Evolutionary conservation across 441 rosid species (phyloP), one percentile per base, ranked within the genome.

Genomic region (Hypseocharis bilobata): DNA sequence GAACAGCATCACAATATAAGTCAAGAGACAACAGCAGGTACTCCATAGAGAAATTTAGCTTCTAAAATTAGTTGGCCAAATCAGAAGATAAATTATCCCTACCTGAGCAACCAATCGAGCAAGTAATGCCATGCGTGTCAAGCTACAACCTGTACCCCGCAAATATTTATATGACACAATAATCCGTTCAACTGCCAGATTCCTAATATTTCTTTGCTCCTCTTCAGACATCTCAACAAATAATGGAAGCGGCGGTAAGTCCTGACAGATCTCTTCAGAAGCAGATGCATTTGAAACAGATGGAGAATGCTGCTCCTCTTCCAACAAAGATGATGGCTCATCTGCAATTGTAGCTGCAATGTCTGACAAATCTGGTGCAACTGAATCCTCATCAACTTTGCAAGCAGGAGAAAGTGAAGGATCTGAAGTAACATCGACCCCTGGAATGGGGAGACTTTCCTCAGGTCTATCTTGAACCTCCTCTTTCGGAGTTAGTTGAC

Each of bases 81-180:
- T 22, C 63, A 75, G 26, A 56, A 34, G 49, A 55, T 16, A 62
- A 29, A 66, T 61, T 29, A 55, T 38, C 64, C 72, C 70, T 77
- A 88, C 99, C 95, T 87, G 89, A 73, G 96, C 91, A 72, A 84
- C 85, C 77, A 95, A 80, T 62, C 97, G 87, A 66, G 99, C 85
- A 80, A 95, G 87, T 73, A 95, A 77, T 34, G 85, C 83, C 87
- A 88, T 86, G 65, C 84, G 81, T 22, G 69, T 84, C 74, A 71
- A 70, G 69, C 76, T 80, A 78, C 74, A 83, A 70, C 84, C 88
- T 45, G 78, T 72, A 69, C 84, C 86, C 67, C 76, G 63, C 20
- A 86, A 77, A 79, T 73, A 82, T 79, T 79, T 82, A 85, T 81
- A 83, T 52, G 97, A 85, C 66, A 83, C 84, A 72, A 92, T 76